A percentile compares a stretch with the other conserved stretches of the same genome.
phyloP scores from a whole-genome alignment of 306 rosid species.

The Cucumis melo region DNA sequence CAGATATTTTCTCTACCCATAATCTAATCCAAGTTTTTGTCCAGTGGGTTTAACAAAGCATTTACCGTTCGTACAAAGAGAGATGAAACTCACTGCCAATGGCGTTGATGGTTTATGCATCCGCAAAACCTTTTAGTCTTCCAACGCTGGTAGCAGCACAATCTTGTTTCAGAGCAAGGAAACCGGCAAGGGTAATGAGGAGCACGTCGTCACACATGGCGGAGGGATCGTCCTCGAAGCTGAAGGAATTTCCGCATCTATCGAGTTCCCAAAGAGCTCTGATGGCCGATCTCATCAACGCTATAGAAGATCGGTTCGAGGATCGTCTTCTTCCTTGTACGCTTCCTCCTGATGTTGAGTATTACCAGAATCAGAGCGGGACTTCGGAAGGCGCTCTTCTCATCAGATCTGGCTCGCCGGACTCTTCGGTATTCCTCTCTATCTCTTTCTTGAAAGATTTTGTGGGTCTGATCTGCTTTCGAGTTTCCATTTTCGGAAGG shows the following conservation, averaged over 20 bases:
- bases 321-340: conserved; percentile 61
- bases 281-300: conserved; percentile 47
- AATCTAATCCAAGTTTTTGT: neutral
- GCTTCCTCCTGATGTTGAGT: conserved; percentile 49
- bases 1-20: neutral
- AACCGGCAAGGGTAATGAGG: neutral
- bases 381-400: conserved; percentile 47
- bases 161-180: neutral
- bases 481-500: neutral
- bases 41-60: neutral
- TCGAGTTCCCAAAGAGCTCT: conserved; percentile 47
- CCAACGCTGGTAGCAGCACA: neutral
- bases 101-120: neutral
- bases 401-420: conserved; percentile 27
- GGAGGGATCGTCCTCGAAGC: conserved; percentile 17
- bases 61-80: neutral
- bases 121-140: neutral
- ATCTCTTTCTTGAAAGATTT: neutral
- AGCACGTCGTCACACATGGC: neutral
- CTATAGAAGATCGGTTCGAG: conserved; percentile 38
- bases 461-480: neutral
- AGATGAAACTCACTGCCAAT: neutral
- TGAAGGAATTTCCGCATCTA: conserved; percentile 52
- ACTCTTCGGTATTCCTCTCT: conserved; percentile 33
- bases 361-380: conserved; percentile 25